phyloP scores from a whole-genome alignment of 2,329 filamentous ascomycete genomes.

The Septoria petroselini region DNA sequence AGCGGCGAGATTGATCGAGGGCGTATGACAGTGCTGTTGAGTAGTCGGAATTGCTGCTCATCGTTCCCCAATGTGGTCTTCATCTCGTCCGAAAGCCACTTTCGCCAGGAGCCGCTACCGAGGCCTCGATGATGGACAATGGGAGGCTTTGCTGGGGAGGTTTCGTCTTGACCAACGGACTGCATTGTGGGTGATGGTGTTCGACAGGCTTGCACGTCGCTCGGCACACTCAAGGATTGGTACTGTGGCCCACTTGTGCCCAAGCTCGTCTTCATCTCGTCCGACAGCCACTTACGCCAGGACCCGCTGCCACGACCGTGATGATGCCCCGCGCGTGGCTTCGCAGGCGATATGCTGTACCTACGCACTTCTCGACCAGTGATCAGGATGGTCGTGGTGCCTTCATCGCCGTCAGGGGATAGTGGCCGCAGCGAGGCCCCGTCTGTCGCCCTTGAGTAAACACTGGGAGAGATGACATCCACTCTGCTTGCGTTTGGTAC shows the following conservation, averaged over 20 bases:
- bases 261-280: constrained; percentile 41
- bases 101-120: constrained; percentile 11
- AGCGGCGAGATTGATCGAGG: constrained; percentile 21
- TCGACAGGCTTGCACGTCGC: constrained; percentile 6
- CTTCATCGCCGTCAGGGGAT: constrained; percentile 30
- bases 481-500: constrained; percentile 15
- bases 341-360: constrained; percentile 39
- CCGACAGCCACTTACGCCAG: constrained; percentile 49
- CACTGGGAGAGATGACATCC: constrained; percentile 42
- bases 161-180: neutral
- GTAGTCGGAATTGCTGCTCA: constrained; percentile 14
- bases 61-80: constrained; percentile 14
- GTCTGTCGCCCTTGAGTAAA: constrained; percentile 47
- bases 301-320: constrained; percentile 41
- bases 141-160: constrained; percentile 29
- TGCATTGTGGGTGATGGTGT: constrained; percentile 13
- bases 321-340: constrained; percentile 14
- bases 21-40: constrained; percentile 13
- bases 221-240: constrained; percentile 8
- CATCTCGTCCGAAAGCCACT: constrained; percentile 18
- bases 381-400: constrained; percentile 43
- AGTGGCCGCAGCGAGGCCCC: constrained; percentile 37
- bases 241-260: constrained; percentile 7
- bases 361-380: constrained; percentile 46
- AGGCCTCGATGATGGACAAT: neutral